phyloP scores from a whole-genome alignment of 805 yeast genomes.

The Teunomyces barrocoloradensis region DNA sequence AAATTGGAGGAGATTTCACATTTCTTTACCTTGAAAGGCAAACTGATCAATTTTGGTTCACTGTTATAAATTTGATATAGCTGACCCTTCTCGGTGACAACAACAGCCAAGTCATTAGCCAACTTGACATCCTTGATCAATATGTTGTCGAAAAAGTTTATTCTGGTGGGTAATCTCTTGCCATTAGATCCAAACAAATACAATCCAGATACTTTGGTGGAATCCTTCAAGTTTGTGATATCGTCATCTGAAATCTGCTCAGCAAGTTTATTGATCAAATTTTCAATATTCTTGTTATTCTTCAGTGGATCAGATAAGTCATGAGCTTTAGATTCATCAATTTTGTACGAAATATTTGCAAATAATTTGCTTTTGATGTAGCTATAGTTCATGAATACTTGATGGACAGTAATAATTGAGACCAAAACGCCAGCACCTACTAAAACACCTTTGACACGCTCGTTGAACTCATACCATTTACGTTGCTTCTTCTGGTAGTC shows the following conservation, averaged over 20 bases:
- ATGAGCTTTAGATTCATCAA: slow-evolving; percentile 38
- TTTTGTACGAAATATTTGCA: slow-evolving; percentile 32
- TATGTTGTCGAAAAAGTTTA: slow-evolving; percentile 62
- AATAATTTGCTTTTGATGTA: slow-evolving; percentile 33
- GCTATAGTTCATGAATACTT: slow-evolving; percentile 42
- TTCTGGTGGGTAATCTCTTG: slow-evolving; percentile 54
- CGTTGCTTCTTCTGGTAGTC: slow-evolving; percentile 24
- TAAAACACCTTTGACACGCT: slow-evolving; percentile 44
- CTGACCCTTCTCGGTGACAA: slow-evolving; percentile 67
- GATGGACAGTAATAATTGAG: slow-evolving; percentile 40
- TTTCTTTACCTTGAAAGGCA: slow-evolving; percentile 28
- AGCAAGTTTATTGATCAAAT: slow-evolving; percentile 25
- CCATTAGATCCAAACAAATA: slow-evolving; percentile 36
- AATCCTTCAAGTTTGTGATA: slow-evolving; percentile 18
- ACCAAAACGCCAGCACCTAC: slow-evolving; percentile 42
- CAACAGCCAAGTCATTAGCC: slow-evolving; percentile 47
- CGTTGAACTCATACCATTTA: slow-evolving; percentile 37
- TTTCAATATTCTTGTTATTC: slow-evolving; percentile 25
- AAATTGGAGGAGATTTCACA: slow-evolving; percentile 51
- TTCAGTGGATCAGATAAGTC: slow-evolving; percentile 30
- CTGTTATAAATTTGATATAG: slow-evolving; percentile 58
- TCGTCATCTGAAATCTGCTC: slow-evolving; percentile 20
- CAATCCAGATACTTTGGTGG: slow-evolving; percentile 29
- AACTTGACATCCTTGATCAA: slow-evolving; percentile 56
- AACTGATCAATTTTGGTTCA: slow-evolving; percentile 19